These are phyloP conservation scores for Saccharomycopsis crataegensis DNA, from an alignment of 1,139 yeast species.

Conservation along the genomic window DNA sequence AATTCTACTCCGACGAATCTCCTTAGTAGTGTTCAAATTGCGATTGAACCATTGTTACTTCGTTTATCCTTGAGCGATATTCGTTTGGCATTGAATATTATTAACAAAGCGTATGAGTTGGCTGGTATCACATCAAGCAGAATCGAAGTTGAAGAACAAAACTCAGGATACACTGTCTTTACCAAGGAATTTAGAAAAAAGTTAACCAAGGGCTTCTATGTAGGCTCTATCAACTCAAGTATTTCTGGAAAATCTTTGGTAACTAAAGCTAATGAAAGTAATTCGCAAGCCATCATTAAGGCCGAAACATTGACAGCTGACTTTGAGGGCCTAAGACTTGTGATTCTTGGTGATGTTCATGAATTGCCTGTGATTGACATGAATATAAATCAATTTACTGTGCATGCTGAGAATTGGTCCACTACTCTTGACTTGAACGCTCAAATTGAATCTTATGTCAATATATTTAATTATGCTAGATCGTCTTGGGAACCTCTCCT, in stretches of 20 bases:
- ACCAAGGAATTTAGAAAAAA: conserved; percentile 57
- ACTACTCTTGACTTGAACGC: conserved; percentile 72
- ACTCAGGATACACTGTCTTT: conserved; percentile 33
- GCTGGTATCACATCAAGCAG: conserved; percentile 17
- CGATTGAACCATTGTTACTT: conserved; percentile 73
- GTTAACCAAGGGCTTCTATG: conserved; percentile 43
- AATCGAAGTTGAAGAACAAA: conserved; percentile 20
- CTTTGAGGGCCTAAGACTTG: conserved; percentile 77
- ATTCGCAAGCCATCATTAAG: conserved; percentile 35
- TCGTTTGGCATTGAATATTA: conserved; percentile 64
- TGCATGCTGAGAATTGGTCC: conserved; percentile 82
- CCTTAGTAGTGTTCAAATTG: conserved; percentile 57
- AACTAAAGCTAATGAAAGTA: conserved; percentile 20
- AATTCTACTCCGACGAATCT: conserved; percentile 52
- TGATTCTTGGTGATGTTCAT: conserved; percentile 87
- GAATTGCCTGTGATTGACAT: conserved; percentile 88
- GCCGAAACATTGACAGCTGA: conserved; percentile 69
- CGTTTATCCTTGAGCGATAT: conserved; percentile 86
- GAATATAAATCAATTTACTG: conserved; percentile 65
- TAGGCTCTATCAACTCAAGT: conserved; percentile 51
- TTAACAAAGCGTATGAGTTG: conserved; percentile 57
- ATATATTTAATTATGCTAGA: conserved; percentile 82
- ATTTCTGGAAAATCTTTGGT: conserved; percentile 34
- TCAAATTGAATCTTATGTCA: conserved; percentile 60
- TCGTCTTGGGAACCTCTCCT: conserved; percentile 96